Conservation (phyloP, 2,329 filamentous ascomycete genomes). For the Aspergillus sp. region DNA sequence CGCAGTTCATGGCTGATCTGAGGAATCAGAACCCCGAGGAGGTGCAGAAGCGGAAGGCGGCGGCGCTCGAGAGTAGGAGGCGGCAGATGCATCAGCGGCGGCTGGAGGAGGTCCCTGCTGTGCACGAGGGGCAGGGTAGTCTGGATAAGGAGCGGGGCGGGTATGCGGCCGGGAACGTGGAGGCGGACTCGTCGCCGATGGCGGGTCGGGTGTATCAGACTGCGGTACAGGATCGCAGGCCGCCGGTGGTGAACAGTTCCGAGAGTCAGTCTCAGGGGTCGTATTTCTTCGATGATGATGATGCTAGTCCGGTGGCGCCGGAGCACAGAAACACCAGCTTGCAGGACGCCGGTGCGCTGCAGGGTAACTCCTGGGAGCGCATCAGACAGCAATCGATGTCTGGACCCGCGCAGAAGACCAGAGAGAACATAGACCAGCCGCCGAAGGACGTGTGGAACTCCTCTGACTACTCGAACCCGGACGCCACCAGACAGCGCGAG, state of each 20-base stretch:
- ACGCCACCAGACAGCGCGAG: constrained; percentile 29
- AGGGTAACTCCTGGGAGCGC: constrained; percentile 39
- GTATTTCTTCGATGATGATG: constrained; percentile 37
- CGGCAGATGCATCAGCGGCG: neutral
- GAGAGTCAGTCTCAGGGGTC: constrained; percentile 10
- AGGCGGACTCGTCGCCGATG: neutral
- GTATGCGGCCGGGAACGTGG: neutral
- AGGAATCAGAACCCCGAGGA: constrained; percentile 19
- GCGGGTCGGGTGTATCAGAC: neutral
- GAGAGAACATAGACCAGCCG: neutral
- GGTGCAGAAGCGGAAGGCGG: constrained; percentile 17
- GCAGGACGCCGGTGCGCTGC: constrained; percentile 3
- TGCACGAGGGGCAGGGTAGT: neutral
- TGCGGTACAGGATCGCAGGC: neutral
- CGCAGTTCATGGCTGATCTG: constrained; percentile 20
- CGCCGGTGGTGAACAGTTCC: neutral
- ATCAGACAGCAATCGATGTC: constrained; percentile 30
- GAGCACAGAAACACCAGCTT: constrained; percentile 27
- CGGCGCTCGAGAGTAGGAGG: constrained; percentile 4
- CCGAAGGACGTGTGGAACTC: constrained; percentile 3
- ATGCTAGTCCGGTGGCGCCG: constrained; percentile 36
- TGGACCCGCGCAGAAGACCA: constrained; percentile 1
- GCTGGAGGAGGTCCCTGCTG: neutral
- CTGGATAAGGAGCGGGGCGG: constrained; percentile 4
- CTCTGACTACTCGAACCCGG: constrained; percentile 1